Percentiles rank a stretch among this genome's conserved stretches.
Conservation (phyloP, 169 alveolate species). For the Eimeria acervulina region DNA sequence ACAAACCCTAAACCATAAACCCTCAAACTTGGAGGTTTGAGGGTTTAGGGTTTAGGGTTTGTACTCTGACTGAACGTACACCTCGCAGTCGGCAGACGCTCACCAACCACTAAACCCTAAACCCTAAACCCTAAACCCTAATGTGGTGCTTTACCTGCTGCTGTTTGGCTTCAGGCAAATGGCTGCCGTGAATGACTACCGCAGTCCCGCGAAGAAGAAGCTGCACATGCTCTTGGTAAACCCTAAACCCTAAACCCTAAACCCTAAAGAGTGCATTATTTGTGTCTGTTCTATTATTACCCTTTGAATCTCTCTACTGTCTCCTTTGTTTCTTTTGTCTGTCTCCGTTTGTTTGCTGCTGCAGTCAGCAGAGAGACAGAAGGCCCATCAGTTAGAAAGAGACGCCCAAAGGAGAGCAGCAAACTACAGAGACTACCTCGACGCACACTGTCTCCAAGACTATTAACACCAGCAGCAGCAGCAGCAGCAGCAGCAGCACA, state of each 20-base stretch:
- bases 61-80: too few relatives aligned
- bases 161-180: neutral
- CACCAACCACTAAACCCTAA: too few relatives aligned
- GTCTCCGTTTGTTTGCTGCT: neutral
- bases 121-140: too few relatives aligned
- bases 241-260: too few relatives aligned
- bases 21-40: too few relatives aligned
- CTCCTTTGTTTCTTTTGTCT: neutral
- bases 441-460: neutral
- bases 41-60: too few relatives aligned
- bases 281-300: neutral
- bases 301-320: neutral
- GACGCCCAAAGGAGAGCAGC: neutral
- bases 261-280: neutral
- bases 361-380: slow-evolving; percentile 17
- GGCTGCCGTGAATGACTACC: slow-evolving; percentile 19
- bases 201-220: slow-evolving; percentile 13
- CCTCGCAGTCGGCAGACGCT: too few relatives aligned
- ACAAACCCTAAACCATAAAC: too few relatives aligned
- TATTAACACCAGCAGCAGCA: neutral
- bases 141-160: too few relatives aligned
- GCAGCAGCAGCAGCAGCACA: neutral
- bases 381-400: neutral
- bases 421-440: neutral
- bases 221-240: slow-evolving; percentile 10